phyloP scores from a whole-genome alignment of 352 stramenopile genomes.

The Vaucheria bursata region DNA sequence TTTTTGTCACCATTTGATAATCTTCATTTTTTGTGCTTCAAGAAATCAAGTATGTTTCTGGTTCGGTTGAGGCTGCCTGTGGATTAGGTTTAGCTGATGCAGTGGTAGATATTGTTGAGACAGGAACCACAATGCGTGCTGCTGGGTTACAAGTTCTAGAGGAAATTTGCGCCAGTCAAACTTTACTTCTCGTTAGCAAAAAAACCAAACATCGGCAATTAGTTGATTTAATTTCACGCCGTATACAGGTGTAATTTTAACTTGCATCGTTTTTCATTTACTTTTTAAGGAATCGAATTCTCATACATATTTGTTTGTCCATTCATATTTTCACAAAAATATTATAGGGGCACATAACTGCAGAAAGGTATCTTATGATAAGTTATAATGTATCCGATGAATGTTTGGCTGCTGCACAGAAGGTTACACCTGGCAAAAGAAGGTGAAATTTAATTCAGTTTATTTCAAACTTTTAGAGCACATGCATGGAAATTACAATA shows the following conservation, averaged over 20 bases:
- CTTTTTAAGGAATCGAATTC: no score
- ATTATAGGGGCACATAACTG: slow-evolving; percentile 5
- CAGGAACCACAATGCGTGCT: slow-evolving; percentile 92
- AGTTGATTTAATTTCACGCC: slow-evolving; percentile 68
- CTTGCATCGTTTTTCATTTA: no score
- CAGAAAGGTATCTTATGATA: slow-evolving; percentile 80
- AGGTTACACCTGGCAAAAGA: slow-evolving; percentile 82
- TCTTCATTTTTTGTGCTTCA: slow-evolving; percentile 45
- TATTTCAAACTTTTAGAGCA: no score
- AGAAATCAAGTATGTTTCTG: slow-evolving; percentile 90
- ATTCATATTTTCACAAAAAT: no score
- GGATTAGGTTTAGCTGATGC: slow-evolving; percentile 91
- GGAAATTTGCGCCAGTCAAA: slow-evolving; percentile 80
- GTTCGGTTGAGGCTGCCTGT: slow-evolving; percentile 93
- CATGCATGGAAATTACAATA: no score
- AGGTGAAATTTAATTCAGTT: no score
- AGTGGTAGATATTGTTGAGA: slow-evolving; percentile 97
- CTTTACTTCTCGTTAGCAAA: slow-evolving; percentile 74
- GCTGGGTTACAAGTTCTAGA: slow-evolving; percentile 86
- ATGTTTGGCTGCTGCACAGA: slow-evolving; percentile 68
- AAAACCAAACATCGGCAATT: slow-evolving; percentile 59
- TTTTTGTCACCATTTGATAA: neutral
- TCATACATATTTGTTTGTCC: no score
- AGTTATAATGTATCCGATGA: slow-evolving; percentile 89
- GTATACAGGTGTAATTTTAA: slow-evolving; percentile 78